Evolutionary conservation across 495 filamentous ascomycete species (phyloP).

Genomic region (Hyaloscypha bicolor): DNA sequence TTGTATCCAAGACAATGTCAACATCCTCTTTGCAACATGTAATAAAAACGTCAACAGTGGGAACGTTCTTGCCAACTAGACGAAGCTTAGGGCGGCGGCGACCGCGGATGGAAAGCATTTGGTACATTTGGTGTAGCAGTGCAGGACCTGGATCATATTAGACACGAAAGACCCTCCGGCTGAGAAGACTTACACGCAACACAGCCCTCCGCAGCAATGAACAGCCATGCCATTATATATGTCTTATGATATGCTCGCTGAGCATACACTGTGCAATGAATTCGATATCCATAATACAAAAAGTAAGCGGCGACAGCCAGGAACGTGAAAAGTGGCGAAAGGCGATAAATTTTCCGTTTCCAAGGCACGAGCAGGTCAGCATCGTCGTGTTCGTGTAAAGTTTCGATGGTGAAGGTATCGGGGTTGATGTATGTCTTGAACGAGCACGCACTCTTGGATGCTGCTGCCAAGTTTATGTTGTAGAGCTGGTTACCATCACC

Average conservation of each 20-base stretch:
- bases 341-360: slow-evolving; percentile 26
- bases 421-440: slow-evolving; percentile 19
- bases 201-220: slow-evolving; percentile 26
- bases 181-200: slow-evolving; percentile 22
- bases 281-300: slow-evolving; percentile 26
- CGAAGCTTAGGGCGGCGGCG: slow-evolving; percentile 42
- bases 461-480: neutral
- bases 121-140: slow-evolving; percentile 29
- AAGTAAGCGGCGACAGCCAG: slow-evolving; percentile 25
- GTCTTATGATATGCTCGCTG: slow-evolving; percentile 23
- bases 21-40: slow-evolving; percentile 54
- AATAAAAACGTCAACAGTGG: slow-evolving; percentile 54
- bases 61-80: slow-evolving; percentile 46
- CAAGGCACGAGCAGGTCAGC: slow-evolving; percentile 16
- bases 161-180: neutral
- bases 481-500: neutral
- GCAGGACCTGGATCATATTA: slow-evolving; percentile 20
- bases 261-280: slow-evolving; percentile 24
- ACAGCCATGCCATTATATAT: slow-evolving; percentile 30
- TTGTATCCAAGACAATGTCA: slow-evolving; percentile 56
- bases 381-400: slow-evolving; percentile 25
- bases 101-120: slow-evolving; percentile 30
- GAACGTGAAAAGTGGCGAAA: slow-evolving; percentile 25
- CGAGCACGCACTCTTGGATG: slow-evolving; percentile 11
- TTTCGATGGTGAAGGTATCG: slow-evolving; percentile 22